Base-by-base conservation (phyloP, 345 rosid genomes). In the Stellera chamaejasme region DNA sequence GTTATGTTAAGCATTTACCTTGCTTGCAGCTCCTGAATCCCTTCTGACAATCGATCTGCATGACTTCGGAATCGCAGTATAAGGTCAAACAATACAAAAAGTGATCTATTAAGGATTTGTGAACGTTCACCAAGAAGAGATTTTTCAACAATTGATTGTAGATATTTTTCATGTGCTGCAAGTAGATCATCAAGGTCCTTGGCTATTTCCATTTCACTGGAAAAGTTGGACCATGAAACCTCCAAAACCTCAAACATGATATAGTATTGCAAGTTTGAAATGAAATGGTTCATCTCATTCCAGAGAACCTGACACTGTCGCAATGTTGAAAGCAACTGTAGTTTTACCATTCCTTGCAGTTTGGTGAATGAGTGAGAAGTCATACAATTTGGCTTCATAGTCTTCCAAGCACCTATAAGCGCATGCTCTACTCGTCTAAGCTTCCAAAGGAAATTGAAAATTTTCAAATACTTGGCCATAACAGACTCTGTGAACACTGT, bases 181-280 rank as follows among this genome's bases (percentile, higher is more conserved):
- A 93, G 92, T 48, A 93, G 88, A 73, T 93, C 99, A 66, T 93
- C 99, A 27, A 93, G 88, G 79, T 93, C 99, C 72, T 78, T 83
- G 59, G 99, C 92, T 43, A 69, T 82, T 76, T 84, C 97, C 87
- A 93, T 87, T 71, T 83, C 99, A 66, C 74, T 78, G 28, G 84
- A 80, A 69, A 93, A 93, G 61, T 85, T 72, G 59, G 95, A 93
- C 97, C 97, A 93, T 11, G 96, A 93, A 7, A 87, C 95, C 76
- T 93, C 99, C 82, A 93, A 74, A 36, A 93, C 97, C 72, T 93
- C 99, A 69, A 93, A 89, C 99, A 93, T 93, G 52, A 93, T 89
- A 72, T 93, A 93, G 70, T 90, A 89, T 64, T 93, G 99, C 77
- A 93, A 81, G 74, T 93, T 93, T 12, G 97, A 77, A 51, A 93